Base-by-base conservation (phyloP, 2,329 filamentous ascomycete genomes). In the Madurella mycetomatis region DNA sequence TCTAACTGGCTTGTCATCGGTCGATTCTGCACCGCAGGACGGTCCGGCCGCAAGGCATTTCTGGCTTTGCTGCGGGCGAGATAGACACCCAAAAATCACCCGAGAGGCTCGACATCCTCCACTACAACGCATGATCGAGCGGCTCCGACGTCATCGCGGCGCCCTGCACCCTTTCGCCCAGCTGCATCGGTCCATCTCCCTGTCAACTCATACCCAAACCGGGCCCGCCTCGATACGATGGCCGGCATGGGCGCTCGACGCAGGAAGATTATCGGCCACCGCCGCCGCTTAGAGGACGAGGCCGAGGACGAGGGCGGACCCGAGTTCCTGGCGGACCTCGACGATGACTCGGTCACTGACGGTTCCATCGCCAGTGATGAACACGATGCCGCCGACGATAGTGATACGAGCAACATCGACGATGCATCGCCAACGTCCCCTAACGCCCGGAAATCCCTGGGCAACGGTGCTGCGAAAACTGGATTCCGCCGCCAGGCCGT, bases 201-300 rank as follows among this genome's bases (percentile, higher is more conserved):
- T 50, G 15, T 47, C 48, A 44, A 44, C 57, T 16, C 54, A 16
- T 43, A 51, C 44, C 49, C 46, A 19, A 48, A 47, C 53, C 18
- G 41, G 32, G 19, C 53, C 46, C 37, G 40, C 48, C 34, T 42
- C 54, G 32, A 59, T 41, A 47, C 30, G 13, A 69, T 65, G 63
- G 66, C 66, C 51, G 61, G 65, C 46, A 58, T 61, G 41, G 63
- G 57, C 56, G 69, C 79, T 66, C 80, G 82, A 67, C 81, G 83
- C 70, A 85, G 80, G 73, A 85, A 84, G 72, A 70, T 83, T 64
- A 80, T 87, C 70, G 83, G 83, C 67, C 82, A 82, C 63, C 82
- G 85, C 66, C 83, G 86, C 68, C 82, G 85, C 63, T 78, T 84
- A 61, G 84, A 85, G 70, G 85, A 88, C 65, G 85, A 88, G 67